Evolutionary conservation across 495 filamentous ascomycete species (phyloP).

Genomic region (Tetracladium marchalianum): DNA sequence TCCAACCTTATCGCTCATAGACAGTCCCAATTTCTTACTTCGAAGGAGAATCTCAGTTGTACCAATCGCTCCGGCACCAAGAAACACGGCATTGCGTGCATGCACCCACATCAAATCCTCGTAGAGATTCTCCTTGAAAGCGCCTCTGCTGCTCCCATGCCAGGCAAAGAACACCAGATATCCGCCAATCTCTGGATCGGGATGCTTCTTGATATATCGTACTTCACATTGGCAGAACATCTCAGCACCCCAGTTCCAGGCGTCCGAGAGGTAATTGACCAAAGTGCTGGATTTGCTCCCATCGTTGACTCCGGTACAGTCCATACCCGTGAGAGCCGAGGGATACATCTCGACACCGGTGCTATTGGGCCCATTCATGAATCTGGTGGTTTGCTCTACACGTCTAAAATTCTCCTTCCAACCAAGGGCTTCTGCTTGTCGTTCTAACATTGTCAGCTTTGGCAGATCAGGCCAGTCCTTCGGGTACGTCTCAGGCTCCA

Average conservation of each 20-base stretch:
- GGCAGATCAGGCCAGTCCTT: conserved; percentile 40
- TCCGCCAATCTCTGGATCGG: conserved; percentile 30
- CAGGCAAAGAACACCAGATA: conserved; percentile 58
- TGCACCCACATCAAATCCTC: conserved; percentile 61
- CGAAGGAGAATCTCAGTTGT: conserved; percentile 59
- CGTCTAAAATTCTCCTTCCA: conserved; percentile 42
- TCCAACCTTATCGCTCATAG: conserved; percentile 47
- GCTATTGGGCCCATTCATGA: conserved; percentile 47
- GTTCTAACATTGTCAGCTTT: conserved; percentile 47
- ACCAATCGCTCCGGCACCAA: conserved; percentile 50
- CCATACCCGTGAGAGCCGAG: conserved; percentile 48
- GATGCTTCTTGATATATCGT: conserved; percentile 48
- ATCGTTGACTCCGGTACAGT: conserved; percentile 56
- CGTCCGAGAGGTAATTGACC: conserved; percentile 59
- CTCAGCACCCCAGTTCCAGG: conserved; percentile 68
- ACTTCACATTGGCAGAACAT: conserved; percentile 67
- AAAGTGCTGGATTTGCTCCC: conserved; percentile 56
- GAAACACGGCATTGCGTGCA: conserved; percentile 48
- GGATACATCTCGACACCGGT: conserved; percentile 52
- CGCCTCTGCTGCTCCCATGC: conserved; percentile 48
- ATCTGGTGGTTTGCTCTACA: conserved; percentile 52
- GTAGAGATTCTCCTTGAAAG: conserved; percentile 46
- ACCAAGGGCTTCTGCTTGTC: conserved; percentile 42
- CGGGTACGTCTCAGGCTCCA: conserved; percentile 52
- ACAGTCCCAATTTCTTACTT: conserved; percentile 47